Evolutionary conservation across 75 land plant genomes (phyloP), one percentile per base, ranked within the genome.

Genomic region (Cupressus sempervirens): DNA sequence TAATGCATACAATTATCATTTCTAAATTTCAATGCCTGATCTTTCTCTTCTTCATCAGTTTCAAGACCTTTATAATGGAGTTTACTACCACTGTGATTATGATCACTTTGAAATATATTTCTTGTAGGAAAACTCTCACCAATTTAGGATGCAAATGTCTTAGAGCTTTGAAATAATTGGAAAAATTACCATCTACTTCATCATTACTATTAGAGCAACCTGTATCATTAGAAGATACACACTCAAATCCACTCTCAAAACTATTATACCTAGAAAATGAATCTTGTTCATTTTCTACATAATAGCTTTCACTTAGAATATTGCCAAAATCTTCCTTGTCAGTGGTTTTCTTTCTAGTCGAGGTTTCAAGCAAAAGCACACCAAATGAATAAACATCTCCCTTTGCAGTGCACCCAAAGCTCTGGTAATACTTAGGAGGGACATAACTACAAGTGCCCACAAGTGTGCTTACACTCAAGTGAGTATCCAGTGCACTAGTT

Each of bases 371-470:
- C 76, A 95, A 48, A 20, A 95, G 90, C 1, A 95, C 94, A 50
- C 96, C 95, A 48, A 92, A 91, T 8, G 96, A 92, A 85, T 95
- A 95, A 29, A 93, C 94, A 73, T 95, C 97, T 45, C 97, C 97
- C 76, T 93, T 94, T 36, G 94, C 86, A 11, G 95, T 92, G 88
- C 95, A 94, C 70, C 97, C 53, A 83, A 94, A 92, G 89, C 94
- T 94, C 87, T 95, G 94, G 82, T 92, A 94, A 90, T 95, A 95
- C 88, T 95, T 95, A 18, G 97, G 97, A 12, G 97, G 97, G 14
- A 95, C 97, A 83, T 95, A 95, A 1, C 97, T 95, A 0, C 95
- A 95, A 18, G 97, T 95, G 35, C 97, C 97, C 7, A 95, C 95
- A 6, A 95, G 91, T 11, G 97, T 90, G 89, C 92, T 91, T 6